Evolutionary conservation across 179 eudicot species (phyloP).

Genomic region (Spinacia oleracea): DNA sequence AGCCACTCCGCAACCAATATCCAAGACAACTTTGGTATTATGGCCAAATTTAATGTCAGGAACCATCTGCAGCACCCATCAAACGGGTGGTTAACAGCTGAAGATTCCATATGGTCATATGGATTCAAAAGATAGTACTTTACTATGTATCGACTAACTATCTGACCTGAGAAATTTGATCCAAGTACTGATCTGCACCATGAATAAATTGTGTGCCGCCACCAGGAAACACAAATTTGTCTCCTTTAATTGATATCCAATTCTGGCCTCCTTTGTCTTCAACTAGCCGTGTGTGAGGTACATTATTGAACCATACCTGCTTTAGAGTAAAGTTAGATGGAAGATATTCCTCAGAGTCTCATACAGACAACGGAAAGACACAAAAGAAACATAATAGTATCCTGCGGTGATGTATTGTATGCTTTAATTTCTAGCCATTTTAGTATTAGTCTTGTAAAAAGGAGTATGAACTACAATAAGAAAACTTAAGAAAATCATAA

Average conservation of each 20-base stretch:
- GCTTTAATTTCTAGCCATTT: neutral
- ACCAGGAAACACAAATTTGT: conserved; percentile 93
- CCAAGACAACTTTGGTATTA: conserved; percentile 76
- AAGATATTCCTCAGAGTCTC: neutral
- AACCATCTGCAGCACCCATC: conserved; percentile 58
- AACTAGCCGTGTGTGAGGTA: conserved; percentile 91
- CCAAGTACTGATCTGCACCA: conserved; percentile 89
- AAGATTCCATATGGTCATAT: neutral
- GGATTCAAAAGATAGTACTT: neutral
- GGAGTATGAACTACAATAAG: too few species aligned
- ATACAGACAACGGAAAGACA: neutral
- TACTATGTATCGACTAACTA: neutral
- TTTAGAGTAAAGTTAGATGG: conserved; percentile 8
- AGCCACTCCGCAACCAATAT: conserved; percentile 96
- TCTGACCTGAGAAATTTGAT: conserved; percentile 79
- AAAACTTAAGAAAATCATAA: too few species aligned
- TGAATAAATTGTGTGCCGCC: conserved; percentile 98
- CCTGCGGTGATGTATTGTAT: neutral
- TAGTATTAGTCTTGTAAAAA: too few species aligned
- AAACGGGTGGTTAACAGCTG: conserved; percentile 18
- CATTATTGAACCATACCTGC: conserved; percentile 92
- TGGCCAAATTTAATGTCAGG: conserved; percentile 85
- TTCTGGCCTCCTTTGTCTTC: conserved; percentile 98
- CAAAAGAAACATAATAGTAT: neutral
- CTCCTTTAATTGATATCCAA: conserved; percentile 74